A percentile compares a stretch with the other conserved stretches of the same genome.
These are phyloP conservation scores for Aspergillus aculeatus DNA, from an alignment of 2,329 filamentous ascomycete species.

Conservation along the genomic window DNA sequence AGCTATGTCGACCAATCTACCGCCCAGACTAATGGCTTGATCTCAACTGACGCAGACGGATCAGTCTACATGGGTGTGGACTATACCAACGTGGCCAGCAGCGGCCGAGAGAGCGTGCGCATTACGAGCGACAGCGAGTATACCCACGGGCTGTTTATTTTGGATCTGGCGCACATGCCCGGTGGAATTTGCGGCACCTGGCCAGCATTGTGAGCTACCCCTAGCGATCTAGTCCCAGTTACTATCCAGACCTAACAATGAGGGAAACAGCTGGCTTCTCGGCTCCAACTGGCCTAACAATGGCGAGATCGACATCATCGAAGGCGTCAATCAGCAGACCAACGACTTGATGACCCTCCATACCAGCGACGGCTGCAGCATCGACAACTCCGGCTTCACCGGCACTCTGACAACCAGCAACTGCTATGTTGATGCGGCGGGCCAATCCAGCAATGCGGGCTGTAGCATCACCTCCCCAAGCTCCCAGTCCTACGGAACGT, in stretches of 20 bases:
- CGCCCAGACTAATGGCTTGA: constrained; percentile 59
- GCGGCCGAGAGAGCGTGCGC: constrained; percentile 69
- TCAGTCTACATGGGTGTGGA: constrained; percentile 71
- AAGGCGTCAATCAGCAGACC: constrained; percentile 67
- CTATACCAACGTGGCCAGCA: constrained; percentile 54
- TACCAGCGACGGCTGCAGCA: constrained; percentile 60
- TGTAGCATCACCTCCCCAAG: constrained; percentile 58
- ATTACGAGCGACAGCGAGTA: constrained; percentile 65
- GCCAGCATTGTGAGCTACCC: constrained; percentile 62
- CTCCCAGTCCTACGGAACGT: constrained; percentile 59
- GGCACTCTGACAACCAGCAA: constrained; percentile 52
- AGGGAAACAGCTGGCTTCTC: constrained; percentile 50
- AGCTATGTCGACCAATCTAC: constrained; percentile 61
- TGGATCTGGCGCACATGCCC: constrained; percentile 73
- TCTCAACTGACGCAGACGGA: constrained; percentile 52
- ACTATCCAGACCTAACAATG: background rate
- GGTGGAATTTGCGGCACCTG: constrained; percentile 68
- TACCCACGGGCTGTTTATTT: constrained; percentile 66
- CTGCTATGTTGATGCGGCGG: constrained; percentile 55
- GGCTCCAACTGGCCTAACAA: constrained; percentile 67
- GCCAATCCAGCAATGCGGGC: constrained; percentile 52
- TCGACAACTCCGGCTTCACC: constrained; percentile 51
- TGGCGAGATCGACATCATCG: constrained; percentile 79
- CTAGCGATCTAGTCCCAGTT: background rate
- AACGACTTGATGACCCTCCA: constrained; percentile 67